These are phyloP conservation scores for Tetrapyrgos nigripes DNA, from an alignment of 1,284 basidiomycete genomes.

Conservation along the genomic window DNA sequence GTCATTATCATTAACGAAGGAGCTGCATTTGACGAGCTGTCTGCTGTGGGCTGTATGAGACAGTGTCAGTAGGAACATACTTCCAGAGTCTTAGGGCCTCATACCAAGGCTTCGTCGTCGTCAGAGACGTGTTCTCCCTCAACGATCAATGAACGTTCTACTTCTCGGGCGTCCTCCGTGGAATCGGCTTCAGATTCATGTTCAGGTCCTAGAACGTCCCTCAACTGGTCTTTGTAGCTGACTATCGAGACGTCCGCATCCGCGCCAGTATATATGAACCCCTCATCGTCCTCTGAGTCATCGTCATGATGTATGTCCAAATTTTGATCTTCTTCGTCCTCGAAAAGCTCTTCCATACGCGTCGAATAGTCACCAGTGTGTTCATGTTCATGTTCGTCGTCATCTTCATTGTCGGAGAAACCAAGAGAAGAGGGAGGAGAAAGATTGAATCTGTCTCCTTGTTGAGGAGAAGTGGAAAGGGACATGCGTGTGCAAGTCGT, in stretches of 20 bases:
- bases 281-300: conserved; percentile 62
- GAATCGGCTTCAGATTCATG: conserved; percentile 56
- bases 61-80: conserved; percentile 3
- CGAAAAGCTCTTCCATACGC: conserved; percentile 77
- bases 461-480: background rate
- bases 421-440: conserved; percentile 21
- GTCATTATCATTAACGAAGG: conserved; percentile 45
- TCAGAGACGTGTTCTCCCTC: conserved; percentile 37
- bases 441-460: background rate
- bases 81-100: conserved; percentile 29
- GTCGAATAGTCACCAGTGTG: conserved; percentile 67
- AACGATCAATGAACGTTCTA: conserved; percentile 50
- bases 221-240: conserved; percentile 70
- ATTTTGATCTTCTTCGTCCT: conserved; percentile 52
- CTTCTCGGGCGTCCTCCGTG: conserved; percentile 47
- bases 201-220: conserved; percentile 75
- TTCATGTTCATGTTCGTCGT: conserved; percentile 33
- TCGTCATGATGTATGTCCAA: conserved; percentile 45
- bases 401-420: conserved; percentile 33
- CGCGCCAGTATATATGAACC: conserved; percentile 74
- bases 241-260: conserved; percentile 54
- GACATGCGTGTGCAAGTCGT: background rate
- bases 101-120: conserved; percentile 49
- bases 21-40: conserved; percentile 35
- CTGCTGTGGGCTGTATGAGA: conserved; percentile 1